Percentiles rank a stretch among this genome's conserved stretches.
phyloP scores from a whole-genome alignment of 371 early-diverging fungal genomes.

The Mucor velutinosus region DNA sequence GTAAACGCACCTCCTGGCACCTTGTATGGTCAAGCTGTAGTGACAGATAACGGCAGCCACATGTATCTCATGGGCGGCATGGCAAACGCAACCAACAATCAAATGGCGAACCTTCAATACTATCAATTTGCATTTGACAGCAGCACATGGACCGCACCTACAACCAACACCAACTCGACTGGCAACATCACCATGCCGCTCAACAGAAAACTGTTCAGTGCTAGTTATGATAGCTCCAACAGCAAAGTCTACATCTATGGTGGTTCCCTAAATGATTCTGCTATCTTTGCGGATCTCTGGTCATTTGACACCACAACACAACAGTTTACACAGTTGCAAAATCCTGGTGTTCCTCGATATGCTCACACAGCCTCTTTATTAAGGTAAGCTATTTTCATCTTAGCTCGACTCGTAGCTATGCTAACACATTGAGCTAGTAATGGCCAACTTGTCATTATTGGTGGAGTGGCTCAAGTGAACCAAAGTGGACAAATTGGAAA shows the following conservation, averaged over 20 bases:
- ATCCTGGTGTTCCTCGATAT: slow-evolving; percentile 24
- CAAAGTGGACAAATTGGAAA: not conserved
- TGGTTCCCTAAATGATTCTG: slow-evolving; percentile 22
- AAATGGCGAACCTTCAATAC: slow-evolving; percentile 11
- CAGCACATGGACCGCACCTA: slow-evolving; percentile 19
- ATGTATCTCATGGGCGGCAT: slow-evolving; percentile 28
- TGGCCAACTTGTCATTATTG: slow-evolving; percentile 43
- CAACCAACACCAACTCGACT: slow-evolving; percentile 5
- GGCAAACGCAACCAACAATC: slow-evolving; percentile 14
- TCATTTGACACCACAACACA: slow-evolving; percentile 25
- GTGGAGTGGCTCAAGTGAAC: slow-evolving; percentile 29
- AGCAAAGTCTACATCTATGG: slow-evolving; percentile 33
- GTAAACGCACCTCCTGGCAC: slow-evolving; percentile 21
- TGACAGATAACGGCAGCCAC: slow-evolving; percentile 17
- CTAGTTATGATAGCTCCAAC: slow-evolving; percentile 14
- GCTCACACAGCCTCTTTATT: slow-evolving; percentile 43
- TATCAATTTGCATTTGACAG: slow-evolving; percentile 20
- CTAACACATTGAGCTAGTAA: slow-evolving; percentile 21
- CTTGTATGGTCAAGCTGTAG: slow-evolving; percentile 22
- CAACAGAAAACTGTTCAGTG: slow-evolving; percentile 24
- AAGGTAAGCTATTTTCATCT: slow-evolving; percentile 26
- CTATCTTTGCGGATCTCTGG: slow-evolving; percentile 29
- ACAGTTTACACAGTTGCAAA: slow-evolving; percentile 18
- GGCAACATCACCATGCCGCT: not conserved
- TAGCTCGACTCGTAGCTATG: not conserved